Evolutionary conservation across 108 stramenopile genomes (phyloP).

Genomic region (Mediolabrus comicus): DNA sequence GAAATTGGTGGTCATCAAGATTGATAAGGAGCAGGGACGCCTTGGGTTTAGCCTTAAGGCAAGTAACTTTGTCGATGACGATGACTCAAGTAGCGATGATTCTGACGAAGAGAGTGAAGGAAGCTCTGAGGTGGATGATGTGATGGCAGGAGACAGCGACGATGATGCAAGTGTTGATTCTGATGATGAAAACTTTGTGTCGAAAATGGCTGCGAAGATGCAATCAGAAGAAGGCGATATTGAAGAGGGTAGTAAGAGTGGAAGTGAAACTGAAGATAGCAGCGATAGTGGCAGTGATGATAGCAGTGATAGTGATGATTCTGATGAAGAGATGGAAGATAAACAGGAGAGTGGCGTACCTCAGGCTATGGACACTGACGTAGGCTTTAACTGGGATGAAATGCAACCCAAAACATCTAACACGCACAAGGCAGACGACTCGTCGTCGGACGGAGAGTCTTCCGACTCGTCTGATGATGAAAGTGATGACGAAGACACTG

Average conservation of each 20-base stretch:
- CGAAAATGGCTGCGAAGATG: slow-evolving; percentile 73
- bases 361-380: slow-evolving; percentile 69
- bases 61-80: slow-evolving; percentile 88
- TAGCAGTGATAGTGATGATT: slow-evolving; percentile 18
- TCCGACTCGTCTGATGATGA: slow-evolving; percentile 52
- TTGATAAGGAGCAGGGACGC: slow-evolving; percentile 61
- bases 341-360: slow-evolving; percentile 4
- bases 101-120: slow-evolving; percentile 34
- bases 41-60: slow-evolving; percentile 89
- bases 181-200: slow-evolving; percentile 65
- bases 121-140: slow-evolving; percentile 18
- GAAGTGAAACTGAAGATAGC: slow-evolving; percentile 21
- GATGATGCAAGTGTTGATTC: slow-evolving; percentile 30
- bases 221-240: slow-evolving; percentile 34
- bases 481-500: slow-evolving; percentile 56
- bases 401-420: slow-evolving; percentile 12
- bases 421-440: slow-evolving; percentile 4
- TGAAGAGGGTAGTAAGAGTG: slow-evolving; percentile 36
- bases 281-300: slow-evolving; percentile 34
- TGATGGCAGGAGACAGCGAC: slow-evolving; percentile 49
- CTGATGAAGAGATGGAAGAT: slow-evolving; percentile 14
- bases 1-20: slow-evolving; percentile 89
- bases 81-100: slow-evolving; percentile 56
- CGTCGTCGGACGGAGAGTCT: slow-evolving; percentile 44
- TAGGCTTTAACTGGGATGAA: slow-evolving; percentile 83